Conservation (phyloP, 2,329 filamentous ascomycete genomes). For the Aspergillus flavus region DNA sequence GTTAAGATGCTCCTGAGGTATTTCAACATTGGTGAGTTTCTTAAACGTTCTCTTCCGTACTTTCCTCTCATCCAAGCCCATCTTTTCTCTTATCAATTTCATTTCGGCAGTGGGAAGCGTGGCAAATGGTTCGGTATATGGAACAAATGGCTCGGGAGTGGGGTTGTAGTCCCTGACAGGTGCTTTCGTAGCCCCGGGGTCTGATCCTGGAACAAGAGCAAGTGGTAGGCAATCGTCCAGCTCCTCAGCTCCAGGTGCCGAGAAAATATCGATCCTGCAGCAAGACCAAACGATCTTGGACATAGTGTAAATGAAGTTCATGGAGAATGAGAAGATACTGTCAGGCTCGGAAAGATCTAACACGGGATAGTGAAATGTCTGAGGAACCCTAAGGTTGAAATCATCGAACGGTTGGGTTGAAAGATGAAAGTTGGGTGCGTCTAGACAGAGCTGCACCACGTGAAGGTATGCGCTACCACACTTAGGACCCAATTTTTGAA, state of each 20-base stretch:
- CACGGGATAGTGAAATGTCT: constrained; percentile 46
- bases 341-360: constrained; percentile 45
- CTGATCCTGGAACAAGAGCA: constrained; percentile 39
- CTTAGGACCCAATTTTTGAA: constrained; percentile 63
- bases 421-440: constrained; percentile 56
- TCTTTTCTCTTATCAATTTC: constrained; percentile 27
- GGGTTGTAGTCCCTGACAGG: constrained; percentile 20
- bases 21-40: constrained; percentile 52
- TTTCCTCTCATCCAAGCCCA: constrained; percentile 30
- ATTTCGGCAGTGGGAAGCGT: constrained; percentile 26
- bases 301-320: constrained; percentile 48
- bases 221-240: constrained; percentile 46
- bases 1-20: constrained; percentile 58
- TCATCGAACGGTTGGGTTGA: constrained; percentile 47
- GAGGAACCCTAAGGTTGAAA: constrained; percentile 42
- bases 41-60: constrained; percentile 45
- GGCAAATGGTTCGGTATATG: constrained; percentile 23
- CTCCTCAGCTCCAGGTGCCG: constrained; percentile 42
- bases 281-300: constrained; percentile 47
- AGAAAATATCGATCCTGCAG: constrained; percentile 45
- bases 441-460: constrained; percentile 63
- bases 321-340: constrained; percentile 46
- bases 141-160: constrained; percentile 15
- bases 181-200: constrained; percentile 28
- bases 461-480: constrained; percentile 67